A percentile compares a stretch with the other conserved stretches of the same genome.
Conservation (phyloP, 2,329 filamentous ascomycete genomes). For the Arthrinium phaeospermum region DNA sequence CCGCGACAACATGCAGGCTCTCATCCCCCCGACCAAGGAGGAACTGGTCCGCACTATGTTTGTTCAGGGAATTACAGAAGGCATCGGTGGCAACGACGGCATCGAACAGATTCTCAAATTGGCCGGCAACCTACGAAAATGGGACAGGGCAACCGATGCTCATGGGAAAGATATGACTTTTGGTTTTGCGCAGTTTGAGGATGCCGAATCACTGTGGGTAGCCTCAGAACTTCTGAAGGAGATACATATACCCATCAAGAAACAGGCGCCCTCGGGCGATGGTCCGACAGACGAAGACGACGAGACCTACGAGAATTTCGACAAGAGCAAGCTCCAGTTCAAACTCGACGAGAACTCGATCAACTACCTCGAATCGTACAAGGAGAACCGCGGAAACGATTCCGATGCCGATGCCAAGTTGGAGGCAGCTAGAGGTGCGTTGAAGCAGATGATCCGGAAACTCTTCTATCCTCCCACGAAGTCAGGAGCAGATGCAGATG, state of each 20-base stretch:
- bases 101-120: conserved; percentile 78
- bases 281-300: conserved; percentile 44
- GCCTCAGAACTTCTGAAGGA: conserved; percentile 86
- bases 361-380: conserved; percentile 85
- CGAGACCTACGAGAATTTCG: conserved; percentile 59
- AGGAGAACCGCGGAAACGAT: conserved; percentile 68
- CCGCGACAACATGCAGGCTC: conserved; percentile 71
- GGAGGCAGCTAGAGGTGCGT: conserved; percentile 69
- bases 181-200: conserved; percentile 95
- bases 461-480: conserved; percentile 71
- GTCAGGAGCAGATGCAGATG: conserved; percentile 63
- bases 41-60: conserved; percentile 93
- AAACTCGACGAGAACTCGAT: conserved; percentile 82
- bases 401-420: conserved; percentile 69
- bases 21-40: conserved; percentile 84
- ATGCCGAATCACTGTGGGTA: conserved; percentile 83
- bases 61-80: conserved; percentile 82
- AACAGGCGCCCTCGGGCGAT: conserved; percentile 62
- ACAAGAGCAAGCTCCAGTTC: conserved; percentile 74
- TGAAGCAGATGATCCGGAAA: conserved; percentile 72
- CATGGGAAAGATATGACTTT: conserved; percentile 76
- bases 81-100: conserved; percentile 75
- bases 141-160: conserved; percentile 79
- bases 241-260: conserved; percentile 80
- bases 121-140: conserved; percentile 82